Evolutionary conservation across 306 rosid genomes (phyloP), one percentile per base, ranked within the genome.

Genomic region (Corylus americana): DNA sequence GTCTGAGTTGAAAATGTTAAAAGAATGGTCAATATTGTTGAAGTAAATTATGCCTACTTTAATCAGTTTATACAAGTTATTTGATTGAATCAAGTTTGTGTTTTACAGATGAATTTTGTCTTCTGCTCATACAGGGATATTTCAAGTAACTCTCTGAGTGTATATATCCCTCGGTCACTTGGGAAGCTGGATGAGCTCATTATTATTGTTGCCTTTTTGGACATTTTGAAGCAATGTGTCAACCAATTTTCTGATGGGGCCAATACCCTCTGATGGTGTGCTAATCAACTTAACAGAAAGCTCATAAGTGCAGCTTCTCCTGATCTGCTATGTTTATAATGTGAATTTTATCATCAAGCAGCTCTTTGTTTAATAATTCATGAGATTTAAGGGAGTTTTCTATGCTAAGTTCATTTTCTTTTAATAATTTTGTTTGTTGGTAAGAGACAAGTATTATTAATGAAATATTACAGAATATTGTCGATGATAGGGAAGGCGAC

Each of bases 221-320:
- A 54, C 67, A 42, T 78, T 83, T 55, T 77, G 81, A 78, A 96
- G 99, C 85, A 96, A 96, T 74, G 87, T 90, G 69, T 96, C 99
- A 70, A 84, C 91, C 80, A 96, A 93, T 84, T 96, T 91, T 93
- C 96, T 96, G 84, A 91, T 88, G 20, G 99, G 99, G 82, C 81
- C 87, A 82, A 90, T 96, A 85, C 99, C 99, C 31, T 86, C 86
- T 67, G 97, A 90, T 76, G 98, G 98, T 50, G 90, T 90, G 83
- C 93, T 96, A 73, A 81, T 77, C 87, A 87, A 85, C 83, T 93
- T 90, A 75, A 78, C 79, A 3, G 97, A 78, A 73, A 88, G 89
- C 91, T 96, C 98, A 96, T 93, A 91, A 90, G 99, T 90, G 64
- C 54, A 69, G 57, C 74, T 59, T 58, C 70, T 73, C 70, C 74